phyloP scores from a whole-genome alignment of 2,329 filamentous ascomycete genomes.

The Claviceps sp. region DNA sequence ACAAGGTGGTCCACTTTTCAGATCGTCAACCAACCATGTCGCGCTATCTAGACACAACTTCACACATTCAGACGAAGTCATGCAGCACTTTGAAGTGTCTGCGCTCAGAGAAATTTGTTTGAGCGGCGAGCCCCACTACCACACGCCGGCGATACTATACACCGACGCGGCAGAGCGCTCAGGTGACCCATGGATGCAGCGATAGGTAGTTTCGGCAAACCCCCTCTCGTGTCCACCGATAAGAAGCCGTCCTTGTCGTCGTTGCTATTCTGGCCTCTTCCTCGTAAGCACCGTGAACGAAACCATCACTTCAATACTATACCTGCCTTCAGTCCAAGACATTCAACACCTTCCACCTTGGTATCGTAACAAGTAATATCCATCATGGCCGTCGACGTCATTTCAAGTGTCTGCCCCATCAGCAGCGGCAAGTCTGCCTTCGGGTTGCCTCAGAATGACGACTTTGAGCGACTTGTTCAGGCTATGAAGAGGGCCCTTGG shows the following conservation, averaged over 20 bases:
- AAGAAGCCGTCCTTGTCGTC: background rate
- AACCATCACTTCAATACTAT: background rate
- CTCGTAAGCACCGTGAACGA: background rate
- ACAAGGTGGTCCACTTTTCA: constrained; percentile 4
- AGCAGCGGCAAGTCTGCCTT: constrained; percentile 11
- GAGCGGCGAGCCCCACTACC: constrained; percentile 14
- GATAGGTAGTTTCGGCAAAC: constrained; percentile 1
- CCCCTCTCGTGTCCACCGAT: constrained; percentile 4
- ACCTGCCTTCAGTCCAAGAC: background rate
- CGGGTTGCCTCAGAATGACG: constrained; percentile 20
- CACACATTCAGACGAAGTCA: background rate
- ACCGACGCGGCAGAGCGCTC: constrained; percentile 12
- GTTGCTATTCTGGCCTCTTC: constrained; percentile 15
- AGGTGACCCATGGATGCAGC: constrained; percentile 11
- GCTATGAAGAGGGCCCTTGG: constrained; percentile 65
- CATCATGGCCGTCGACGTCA: constrained; percentile 23
- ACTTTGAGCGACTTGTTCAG: constrained; percentile 58
- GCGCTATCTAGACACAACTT: background rate
- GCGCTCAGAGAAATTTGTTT: background rate
- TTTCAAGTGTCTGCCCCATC: constrained; percentile 14
- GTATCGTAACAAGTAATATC: constrained; percentile 4
- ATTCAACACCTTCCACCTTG: background rate
- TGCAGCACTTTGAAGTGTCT: background rate
- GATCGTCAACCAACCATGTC: constrained; percentile 2
- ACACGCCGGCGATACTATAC: constrained; percentile 17